These are phyloP conservation scores for Eucalyptus viminalis DNA, from an alignment of 345 rosid species.

Conservation along the genomic window DNA sequence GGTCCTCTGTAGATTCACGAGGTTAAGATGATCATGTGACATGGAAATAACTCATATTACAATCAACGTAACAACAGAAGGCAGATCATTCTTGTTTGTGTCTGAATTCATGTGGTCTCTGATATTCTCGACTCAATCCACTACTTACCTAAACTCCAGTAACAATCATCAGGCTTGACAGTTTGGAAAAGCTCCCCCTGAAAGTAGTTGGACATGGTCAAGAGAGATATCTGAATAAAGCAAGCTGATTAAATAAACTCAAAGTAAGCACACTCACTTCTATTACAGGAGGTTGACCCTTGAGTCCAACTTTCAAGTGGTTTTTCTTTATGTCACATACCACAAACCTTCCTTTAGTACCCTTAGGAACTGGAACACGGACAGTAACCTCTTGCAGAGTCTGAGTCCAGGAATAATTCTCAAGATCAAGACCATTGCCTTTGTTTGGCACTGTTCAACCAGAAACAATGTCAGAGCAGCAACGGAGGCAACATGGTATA, in stretches of 20 bases:
- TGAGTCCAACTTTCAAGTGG: conserved; percentile 73
- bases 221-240: not conserved
- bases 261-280: conserved; percentile 42
- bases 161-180: conserved; percentile 78
- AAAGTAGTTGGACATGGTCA: not conserved
- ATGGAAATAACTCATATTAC: not conserved
- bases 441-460: conserved; percentile 57
- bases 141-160: conserved; percentile 83
- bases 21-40: not conserved
- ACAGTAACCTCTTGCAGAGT: conserved; percentile 73
- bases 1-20: conserved; percentile 41
- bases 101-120: not conserved
- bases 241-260: not conserved
- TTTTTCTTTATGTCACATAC: conserved; percentile 79
- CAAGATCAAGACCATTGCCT: conserved; percentile 87
- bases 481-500: not conserved
- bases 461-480: not conserved
- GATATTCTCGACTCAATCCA: not conserved
- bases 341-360: conserved; percentile 66
- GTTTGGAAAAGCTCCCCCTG: conserved; percentile 64
- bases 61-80: not conserved
- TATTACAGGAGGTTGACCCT: conserved; percentile 70
- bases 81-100: not conserved
- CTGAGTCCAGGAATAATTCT: conserved; percentile 86
- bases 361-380: conserved; percentile 58